phyloP scores from a whole-genome alignment of 306 rosid species.

The Corylus americana region DNA sequence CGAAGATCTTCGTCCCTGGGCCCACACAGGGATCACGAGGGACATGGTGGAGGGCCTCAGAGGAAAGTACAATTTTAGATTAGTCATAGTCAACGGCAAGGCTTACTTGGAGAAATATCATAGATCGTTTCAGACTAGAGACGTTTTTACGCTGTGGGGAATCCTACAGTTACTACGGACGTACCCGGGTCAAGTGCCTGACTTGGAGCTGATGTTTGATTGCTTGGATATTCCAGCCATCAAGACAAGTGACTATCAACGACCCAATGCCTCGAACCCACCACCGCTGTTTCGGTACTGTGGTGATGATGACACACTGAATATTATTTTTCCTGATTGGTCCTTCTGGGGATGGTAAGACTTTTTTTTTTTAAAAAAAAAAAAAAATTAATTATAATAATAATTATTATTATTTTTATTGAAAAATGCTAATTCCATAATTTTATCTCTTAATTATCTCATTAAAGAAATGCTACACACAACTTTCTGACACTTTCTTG shows the following conservation, averaged over 20 bases:
- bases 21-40: constrained; percentile 63
- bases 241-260: neutral
- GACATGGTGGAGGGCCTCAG: constrained; percentile 51
- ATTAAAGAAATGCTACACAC: too few species aligned
- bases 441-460: too few species aligned
- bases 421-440: too few species aligned
- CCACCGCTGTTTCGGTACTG: constrained; percentile 86
- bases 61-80: constrained; percentile 64
- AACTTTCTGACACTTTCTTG: too few species aligned
- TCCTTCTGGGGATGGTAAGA: constrained; percentile 84
- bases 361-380: too few species aligned
- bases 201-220: constrained; percentile 91
- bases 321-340: constrained; percentile 96
- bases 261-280: constrained; percentile 40
- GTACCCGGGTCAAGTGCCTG: constrained; percentile 78
- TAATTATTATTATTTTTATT: too few species aligned
- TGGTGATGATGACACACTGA: constrained; percentile 63
- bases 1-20: constrained; percentile 88
- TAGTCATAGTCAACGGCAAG: constrained; percentile 62
- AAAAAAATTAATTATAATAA: too few species aligned
- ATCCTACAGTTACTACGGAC: constrained; percentile 74
- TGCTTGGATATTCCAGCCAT: constrained; percentile 85
- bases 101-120: constrained; percentile 67
- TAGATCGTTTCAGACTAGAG: constrained; percentile 75
- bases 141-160: constrained; percentile 81